phyloP scores from a whole-genome alignment of 2,329 filamentous ascomycete genomes.

The Beauveria rudraprayagi region DNA sequence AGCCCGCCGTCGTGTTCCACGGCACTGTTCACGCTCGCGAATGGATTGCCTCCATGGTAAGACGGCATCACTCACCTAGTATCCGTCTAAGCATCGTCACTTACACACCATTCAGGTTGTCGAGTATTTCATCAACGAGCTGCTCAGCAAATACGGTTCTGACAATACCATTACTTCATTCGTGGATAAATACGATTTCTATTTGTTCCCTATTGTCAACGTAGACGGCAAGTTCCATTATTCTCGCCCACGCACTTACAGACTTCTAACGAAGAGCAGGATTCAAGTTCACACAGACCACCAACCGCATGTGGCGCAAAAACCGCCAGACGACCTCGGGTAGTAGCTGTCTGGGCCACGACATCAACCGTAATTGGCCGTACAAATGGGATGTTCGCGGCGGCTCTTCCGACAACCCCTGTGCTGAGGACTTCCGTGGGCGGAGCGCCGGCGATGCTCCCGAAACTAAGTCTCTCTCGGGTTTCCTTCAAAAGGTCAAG shows the following conservation, averaged over 20 bases:
- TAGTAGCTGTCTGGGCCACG: conserved; percentile 40
- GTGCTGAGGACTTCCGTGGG: conserved; percentile 41
- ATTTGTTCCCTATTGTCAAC: conserved; percentile 56
- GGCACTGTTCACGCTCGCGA: conserved; percentile 52
- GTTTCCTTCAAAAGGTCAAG: conserved; percentile 25
- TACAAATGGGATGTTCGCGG: conserved; percentile 43
- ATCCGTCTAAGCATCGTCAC: neutral
- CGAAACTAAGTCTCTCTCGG: conserved; percentile 42
- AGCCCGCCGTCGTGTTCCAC: conserved; percentile 48
- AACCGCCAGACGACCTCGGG: conserved; percentile 38
- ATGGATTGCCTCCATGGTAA: conserved; percentile 49
- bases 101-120: conserved; percentile 23
- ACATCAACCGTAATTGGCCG: conserved; percentile 55
- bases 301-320: conserved; percentile 54
- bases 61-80: neutral
- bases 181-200: conserved; percentile 58
- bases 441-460: conserved; percentile 35
- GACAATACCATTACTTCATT: conserved; percentile 32
- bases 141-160: conserved; percentile 38
- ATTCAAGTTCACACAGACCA: conserved; percentile 50
- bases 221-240: conserved; percentile 41
- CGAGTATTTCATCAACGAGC: conserved; percentile 44
- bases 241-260: neutral
- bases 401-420: conserved; percentile 44
- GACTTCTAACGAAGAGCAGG: conserved; percentile 25